Base-by-base conservation (phyloP, 225 moss, liverwort and hornwort species). In the Pseudisothecium myosuroides region DNA sequence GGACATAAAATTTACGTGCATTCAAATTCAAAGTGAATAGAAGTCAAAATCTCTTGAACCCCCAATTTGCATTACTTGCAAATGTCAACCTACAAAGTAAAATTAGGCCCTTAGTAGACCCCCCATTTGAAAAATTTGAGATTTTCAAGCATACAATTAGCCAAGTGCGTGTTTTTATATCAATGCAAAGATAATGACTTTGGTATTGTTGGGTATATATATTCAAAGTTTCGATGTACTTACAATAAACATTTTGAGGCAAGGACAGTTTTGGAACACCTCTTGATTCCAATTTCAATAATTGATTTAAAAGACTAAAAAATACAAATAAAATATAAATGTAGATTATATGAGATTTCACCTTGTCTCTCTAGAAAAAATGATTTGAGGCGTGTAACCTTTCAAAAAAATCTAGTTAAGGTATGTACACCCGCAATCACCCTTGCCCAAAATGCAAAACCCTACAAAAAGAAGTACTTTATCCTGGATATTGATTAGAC, bases 231-330 rank as follows among this genome's bases (percentile, higher is more conserved):
- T 45, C 3, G 3, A 45, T 29, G 6, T 73, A 45, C 6, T 3
- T 17, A 7, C 5, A 12, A 39, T n/a, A 17, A 27, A 28, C 10
- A 72, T 72, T 28, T 45, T 0, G 47, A 74, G 29, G 28, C 10
- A 21, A 9, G 10, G 6, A 45, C 0, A 0, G 1, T 3, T 73
- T 29, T 11, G 1, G 4, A 47, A 28, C 10, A 73, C 0, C 1
- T 37, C 1, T 24, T 16, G 2, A 15, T 26, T 41, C 28, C 1
- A 73, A 45, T 3, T 27, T 72, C 28, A 43, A 45, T 28, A 17
- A 16, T 45, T 73, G 17, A 29, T 28, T 69, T 17, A 28, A 45
- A 3, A 26, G 28, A 28, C 1, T 9, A 2, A 17, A 29, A 45
- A 45, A 5, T 10, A 3, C 3, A 17, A 73, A 73, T 41, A 29